Evolutionary conservation across 352 stramenopile genomes (phyloP), one percentile per base, ranked within the genome.

Genomic region (Phytopythium oedochilum): DNA sequence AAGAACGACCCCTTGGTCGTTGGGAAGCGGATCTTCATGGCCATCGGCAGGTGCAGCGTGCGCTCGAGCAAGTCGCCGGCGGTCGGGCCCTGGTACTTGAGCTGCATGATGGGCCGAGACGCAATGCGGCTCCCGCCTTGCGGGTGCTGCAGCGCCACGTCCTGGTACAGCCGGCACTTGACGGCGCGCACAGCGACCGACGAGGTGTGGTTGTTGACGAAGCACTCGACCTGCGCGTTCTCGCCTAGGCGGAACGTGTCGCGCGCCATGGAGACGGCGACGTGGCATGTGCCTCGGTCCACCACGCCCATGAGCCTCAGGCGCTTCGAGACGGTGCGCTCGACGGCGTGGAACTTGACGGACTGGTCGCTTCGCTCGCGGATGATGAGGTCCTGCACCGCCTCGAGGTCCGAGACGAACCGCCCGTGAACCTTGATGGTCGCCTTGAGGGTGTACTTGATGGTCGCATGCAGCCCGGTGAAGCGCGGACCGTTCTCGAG

Each of bases 401-500:
- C 63, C 66, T 91, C 77, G 48, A 91, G 62, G 58, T 91, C 75
- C 32, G 78, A 86, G 54, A 86, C 67, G 56, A 91, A 89, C 44
- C 75, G 67, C 34, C 76, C 76, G 35, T 88, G 66, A 39, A 91
- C 73, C 58, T 84, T 82, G 51, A 91, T 74, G 7, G 70, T 72
- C 26, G 78, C 78, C 38, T 79, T 87, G 25, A 92, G 57, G 5
- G 73, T 85, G 62, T 92, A 92, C 53, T 88, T 85, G 61, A 92
- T 92, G 15, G 73, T 88, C 4, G 77, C 76, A 34, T 89, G 75
- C 14, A 89, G 64, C 31, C 66, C 68, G 50, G 75, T 63, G 42
- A 77, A 60, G 47, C 29, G 22, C 9, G 44, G 26, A 12, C 78
- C 73, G 36, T 70, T 73, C 44, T 82, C 68, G 40, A 88, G 59